phyloP scores from a whole-genome alignment of 2,329 filamentous ascomycete species.

The Colletotrichum eremochloae region DNA sequence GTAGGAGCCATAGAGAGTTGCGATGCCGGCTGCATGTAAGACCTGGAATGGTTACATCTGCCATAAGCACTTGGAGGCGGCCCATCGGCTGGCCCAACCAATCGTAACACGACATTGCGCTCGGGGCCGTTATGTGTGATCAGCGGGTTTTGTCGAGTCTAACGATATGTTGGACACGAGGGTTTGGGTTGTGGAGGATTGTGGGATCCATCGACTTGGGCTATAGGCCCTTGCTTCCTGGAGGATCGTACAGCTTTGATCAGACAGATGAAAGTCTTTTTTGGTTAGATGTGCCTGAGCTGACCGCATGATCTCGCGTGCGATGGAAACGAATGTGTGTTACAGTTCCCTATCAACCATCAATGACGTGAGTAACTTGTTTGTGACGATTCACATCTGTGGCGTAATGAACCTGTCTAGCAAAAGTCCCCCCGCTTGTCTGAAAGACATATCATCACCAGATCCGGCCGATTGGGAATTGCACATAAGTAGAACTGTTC shows the following conservation, averaged over 20 bases:
- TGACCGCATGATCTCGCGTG: not conserved
- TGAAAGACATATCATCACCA: not conserved
- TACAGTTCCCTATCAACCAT: not conserved
- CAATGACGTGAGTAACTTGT: not conserved
- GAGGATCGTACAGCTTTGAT: slow-evolving; percentile 14
- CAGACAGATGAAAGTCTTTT: not conserved
- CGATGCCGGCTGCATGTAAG: slow-evolving; percentile 31
- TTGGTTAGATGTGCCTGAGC: not conserved
- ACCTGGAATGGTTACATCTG: slow-evolving; percentile 36
- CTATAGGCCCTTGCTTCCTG: not conserved
- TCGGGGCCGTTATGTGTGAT: not conserved
- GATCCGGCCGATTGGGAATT: not conserved
- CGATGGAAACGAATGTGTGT: not conserved
- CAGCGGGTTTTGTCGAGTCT: not conserved
- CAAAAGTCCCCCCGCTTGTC: no score
- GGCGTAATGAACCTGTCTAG: no score
- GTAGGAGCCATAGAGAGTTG: slow-evolving; percentile 8
- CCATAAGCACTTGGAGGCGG: slow-evolving; percentile 37
- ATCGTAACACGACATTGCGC: not conserved
- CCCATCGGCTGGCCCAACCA: slow-evolving; percentile 11
- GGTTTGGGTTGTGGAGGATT: not conserved
- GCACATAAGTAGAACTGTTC: not conserved
- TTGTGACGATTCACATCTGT: not conserved
- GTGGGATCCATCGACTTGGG: not conserved
- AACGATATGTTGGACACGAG: not conserved